Base-by-base conservation (phyloP, 441 rosid species). In the Aleurites moluccanus region DNA sequence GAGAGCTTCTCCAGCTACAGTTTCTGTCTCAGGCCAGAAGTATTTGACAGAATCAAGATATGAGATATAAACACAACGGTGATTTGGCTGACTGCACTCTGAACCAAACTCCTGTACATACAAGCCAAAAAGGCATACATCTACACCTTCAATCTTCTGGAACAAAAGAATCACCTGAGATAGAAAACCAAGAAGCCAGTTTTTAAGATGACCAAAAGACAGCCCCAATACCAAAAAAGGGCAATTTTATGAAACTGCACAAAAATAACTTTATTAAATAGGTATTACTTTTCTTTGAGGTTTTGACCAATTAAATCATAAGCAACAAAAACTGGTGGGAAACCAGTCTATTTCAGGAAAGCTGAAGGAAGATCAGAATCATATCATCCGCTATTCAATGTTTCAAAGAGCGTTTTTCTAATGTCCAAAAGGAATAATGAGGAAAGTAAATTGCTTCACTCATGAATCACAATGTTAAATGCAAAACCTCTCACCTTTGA, bases 61-160 rank as follows among this genome's bases (percentile, higher is more conserved):
- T 0, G 86, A 76, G 35, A 89, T 84, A 81, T 92, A 89, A 70
- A 87, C 80, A 67, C 84, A 81, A 5, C 96, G 92, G 45, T 88
- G 87, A 83, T 92, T 90, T 60, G 96, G 96, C 30, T 16, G 73
- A 79, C 87, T 76, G 77, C 97, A 92, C 44, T 90, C 88, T 73
- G 96, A 84, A 60, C 91, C 94, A 83, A 77, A 92, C 83, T 92
- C 97, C 80, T 90, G 93, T 38, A 86, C 89, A 75, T 88, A 89
- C 75, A 88, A 61, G 9, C 84, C 87, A 81, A 90, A 90, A 69
- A 92, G 88, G 80, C 89, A 86, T 53, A 88, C 75, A 84, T 90
- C 93, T 69, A 84, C 90, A 62, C 89, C 93, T 70, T 80, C 92
- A 27, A 92, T 81, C 81, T 82, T 89, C 80, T 92, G 97, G 78